Evolutionary conservation across 2,329 filamentous ascomycete species (phyloP).

Genomic region (Rugonectria rugulosa): DNA sequence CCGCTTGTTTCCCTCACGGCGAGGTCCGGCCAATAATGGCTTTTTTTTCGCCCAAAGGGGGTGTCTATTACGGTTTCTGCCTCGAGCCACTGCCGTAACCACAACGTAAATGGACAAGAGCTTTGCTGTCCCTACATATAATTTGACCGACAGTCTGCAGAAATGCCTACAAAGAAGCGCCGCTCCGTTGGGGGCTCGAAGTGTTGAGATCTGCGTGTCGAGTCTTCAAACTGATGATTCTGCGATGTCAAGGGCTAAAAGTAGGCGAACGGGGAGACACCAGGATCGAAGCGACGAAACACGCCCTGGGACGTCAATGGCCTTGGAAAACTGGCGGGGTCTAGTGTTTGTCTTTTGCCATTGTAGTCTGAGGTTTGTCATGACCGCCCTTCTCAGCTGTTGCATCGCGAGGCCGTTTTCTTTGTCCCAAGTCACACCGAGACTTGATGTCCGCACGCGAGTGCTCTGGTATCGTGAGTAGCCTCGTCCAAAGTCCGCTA

Average conservation of each 20-base stretch:
- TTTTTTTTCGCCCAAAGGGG: constrained; percentile 6
- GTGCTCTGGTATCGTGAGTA: too few relatives aligned
- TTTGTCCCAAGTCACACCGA: not conserved
- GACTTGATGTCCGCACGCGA: not conserved
- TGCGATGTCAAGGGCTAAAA: not conserved
- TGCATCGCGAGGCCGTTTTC: not conserved
- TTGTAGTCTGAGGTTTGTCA: not conserved
- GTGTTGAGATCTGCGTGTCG: constrained; percentile 17
- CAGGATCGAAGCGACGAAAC: not conserved
- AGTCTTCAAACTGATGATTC: constrained; percentile 3
- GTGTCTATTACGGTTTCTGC: not conserved
- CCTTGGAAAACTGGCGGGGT: constrained; percentile 14
- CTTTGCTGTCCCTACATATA: constrained; percentile 14
- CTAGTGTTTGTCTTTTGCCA: not conserved
- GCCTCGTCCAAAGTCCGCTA: not conserved
- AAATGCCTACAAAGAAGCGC: not conserved
- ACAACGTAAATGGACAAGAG: not conserved
- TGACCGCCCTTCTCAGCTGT: constrained; percentile 1
- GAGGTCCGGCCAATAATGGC: constrained; percentile 12
- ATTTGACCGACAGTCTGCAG: not conserved
- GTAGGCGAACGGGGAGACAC: not conserved
- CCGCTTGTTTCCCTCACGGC: constrained; percentile 30
- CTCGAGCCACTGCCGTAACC: not conserved
- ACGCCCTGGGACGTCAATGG: not conserved
- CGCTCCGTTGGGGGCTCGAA: not conserved